Base-by-base conservation (phyloP, 345 rosid genomes). In the Lepidium didymum region DNA sequence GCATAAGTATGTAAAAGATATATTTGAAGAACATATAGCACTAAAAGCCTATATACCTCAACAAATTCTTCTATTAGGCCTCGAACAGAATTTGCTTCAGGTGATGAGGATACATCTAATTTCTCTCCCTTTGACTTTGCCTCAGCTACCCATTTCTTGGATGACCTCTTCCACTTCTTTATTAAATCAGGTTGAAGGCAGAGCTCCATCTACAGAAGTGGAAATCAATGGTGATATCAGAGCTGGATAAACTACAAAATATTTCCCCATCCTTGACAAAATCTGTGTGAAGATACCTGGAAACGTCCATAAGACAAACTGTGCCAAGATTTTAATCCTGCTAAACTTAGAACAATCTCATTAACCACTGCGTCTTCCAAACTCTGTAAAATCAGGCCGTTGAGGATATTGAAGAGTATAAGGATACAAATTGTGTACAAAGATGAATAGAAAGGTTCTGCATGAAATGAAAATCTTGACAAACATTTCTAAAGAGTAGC, bases 311-410 rank as follows among this genome's bases (percentile, higher is more conserved):
- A 88, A 2, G 97, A 91, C 78, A 94, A 85, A 75, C 96, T 81
- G 77, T 86, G 87, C 99, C 97, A 94, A 67, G 91, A 88, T 34
- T 84, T 81, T 55, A 91, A 74, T 77, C 93, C 85, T 60, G 95
- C 97, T 80, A 94, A 73, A 65, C 86, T 83, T 58, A 94, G 84
- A 60, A 84, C 96, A 21, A 81, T 91, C 75, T 86, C 89, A 44
- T 92, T 86, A 52, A 94, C 99, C 73, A 94, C 76, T 54, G 86
- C 95, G 68, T 94, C 99, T 81, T 94, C 99, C 87, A 94, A 78
- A 78, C 99, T 94, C 99, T 94, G 88, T 56, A 45, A 56, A 47
- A 85, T 45, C 38, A 68, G 67, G 6, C 56, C 62, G 56, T 52
- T 7, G 29, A 40, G 12, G 15, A 69, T 31, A 47, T 25, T 52